phyloP scores from a whole-genome alignment of 441 rosid species.

The Eugenia klotzschiana region DNA sequence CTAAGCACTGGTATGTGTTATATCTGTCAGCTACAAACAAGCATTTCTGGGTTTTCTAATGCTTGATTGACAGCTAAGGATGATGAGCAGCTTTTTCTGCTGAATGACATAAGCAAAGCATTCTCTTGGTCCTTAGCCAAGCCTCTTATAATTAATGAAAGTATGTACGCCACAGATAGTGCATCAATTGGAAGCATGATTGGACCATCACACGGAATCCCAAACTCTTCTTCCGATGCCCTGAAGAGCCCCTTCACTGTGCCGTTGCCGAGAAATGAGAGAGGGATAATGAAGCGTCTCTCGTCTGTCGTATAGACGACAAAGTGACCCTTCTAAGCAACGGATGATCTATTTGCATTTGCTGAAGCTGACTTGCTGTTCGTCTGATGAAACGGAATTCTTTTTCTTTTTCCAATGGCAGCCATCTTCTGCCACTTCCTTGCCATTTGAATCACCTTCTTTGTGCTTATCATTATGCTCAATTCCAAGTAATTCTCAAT shows the following conservation, averaged over 20 bases:
- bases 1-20: background rate
- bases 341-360: background rate
- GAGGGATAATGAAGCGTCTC: background rate
- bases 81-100: no score
- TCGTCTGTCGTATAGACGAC: background rate
- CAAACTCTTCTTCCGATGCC: background rate
- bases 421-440: background rate
- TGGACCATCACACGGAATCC: background rate
- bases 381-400: background rate
- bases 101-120: background rate
- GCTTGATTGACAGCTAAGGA: no score
- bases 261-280: background rate
- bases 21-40: no score
- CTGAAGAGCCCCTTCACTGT: background rate
- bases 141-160: background rate
- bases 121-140: background rate
- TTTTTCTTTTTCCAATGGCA: background rate
- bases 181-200: background rate
- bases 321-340: background rate
- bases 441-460: background rate
- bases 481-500: background rate
- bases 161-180: background rate
- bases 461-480: background rate
- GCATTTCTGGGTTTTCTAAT: no score
- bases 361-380: background rate